phyloP scores from a whole-genome alignment of 345 rosid species.

The Stellera chamaejasme region DNA sequence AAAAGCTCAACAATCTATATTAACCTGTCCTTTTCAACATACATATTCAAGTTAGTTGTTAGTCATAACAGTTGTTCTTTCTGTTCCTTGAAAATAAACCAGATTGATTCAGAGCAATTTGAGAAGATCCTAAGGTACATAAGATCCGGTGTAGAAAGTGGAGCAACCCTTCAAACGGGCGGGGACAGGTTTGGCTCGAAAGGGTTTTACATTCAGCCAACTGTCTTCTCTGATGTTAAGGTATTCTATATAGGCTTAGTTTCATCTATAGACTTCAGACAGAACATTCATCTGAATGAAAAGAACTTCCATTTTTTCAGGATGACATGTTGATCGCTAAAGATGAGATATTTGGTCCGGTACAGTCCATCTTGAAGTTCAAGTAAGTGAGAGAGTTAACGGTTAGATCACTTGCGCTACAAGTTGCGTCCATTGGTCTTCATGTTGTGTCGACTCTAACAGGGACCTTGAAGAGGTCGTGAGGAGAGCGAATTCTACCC shows the following conservation, averaged over 20 bases:
- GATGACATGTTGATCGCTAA: constrained; percentile 86
- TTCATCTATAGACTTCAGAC: too few relatives aligned
- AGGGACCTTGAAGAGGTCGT: constrained; percentile 76
- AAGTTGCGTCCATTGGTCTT: background rate
- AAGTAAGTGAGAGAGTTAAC: constrained; percentile 37
- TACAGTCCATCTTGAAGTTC: constrained; percentile 83
- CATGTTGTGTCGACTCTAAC: background rate
- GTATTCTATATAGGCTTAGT: constrained; percentile 18
- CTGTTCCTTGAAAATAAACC: constrained; percentile 5
- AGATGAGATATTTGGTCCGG: constrained; percentile 96
- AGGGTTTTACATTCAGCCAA: constrained; percentile 85
- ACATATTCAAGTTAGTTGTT: too few relatives aligned
- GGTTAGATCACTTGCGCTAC: background rate
- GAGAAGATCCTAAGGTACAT: constrained; percentile 63
- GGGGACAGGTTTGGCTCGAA: constrained; percentile 63
- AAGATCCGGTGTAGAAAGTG: constrained; percentile 59
- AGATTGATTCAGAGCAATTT: constrained; percentile 76
- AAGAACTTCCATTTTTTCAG: constrained; percentile 18
- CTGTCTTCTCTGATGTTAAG: constrained; percentile 91
- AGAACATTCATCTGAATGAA: too few relatives aligned
- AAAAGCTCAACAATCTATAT: too few relatives aligned
- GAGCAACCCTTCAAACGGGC: constrained; percentile 89
- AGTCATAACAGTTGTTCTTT: background rate
- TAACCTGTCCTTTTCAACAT: too few relatives aligned
- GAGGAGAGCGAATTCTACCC: constrained; percentile 46